Evolutionary conservation across 2,329 filamentous ascomycete species (phyloP).

Genomic region (Ustulina deusta): DNA sequence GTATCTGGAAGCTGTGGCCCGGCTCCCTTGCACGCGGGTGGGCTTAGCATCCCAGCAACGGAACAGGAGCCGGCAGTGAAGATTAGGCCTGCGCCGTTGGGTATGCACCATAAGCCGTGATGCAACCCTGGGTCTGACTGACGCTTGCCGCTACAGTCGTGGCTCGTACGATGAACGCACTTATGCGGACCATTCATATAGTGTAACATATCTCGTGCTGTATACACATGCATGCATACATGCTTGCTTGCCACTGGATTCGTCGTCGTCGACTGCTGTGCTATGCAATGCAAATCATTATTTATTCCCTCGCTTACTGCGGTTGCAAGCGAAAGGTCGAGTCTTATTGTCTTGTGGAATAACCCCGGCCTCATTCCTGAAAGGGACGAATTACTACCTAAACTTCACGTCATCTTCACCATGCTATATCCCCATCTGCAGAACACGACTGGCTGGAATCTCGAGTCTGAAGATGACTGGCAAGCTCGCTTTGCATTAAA

Average conservation of each 20-base stretch:
- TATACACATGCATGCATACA: constrained; percentile 19
- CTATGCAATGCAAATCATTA: constrained; percentile 34
- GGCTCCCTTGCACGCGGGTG: constrained; percentile 33
- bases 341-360: background rate
- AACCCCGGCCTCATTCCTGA: constrained; percentile 5
- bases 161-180: constrained; percentile 29
- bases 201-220: constrained; percentile 22
- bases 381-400: constrained; percentile 5
- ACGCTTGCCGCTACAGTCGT: constrained; percentile 17
- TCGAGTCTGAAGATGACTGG: background rate
- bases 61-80: constrained; percentile 38
- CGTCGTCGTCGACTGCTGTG: constrained; percentile 24
- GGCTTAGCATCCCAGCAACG: constrained; percentile 38
- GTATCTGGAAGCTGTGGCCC: constrained; percentile 18
- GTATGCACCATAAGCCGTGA: constrained; percentile 27
- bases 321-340: constrained; percentile 17
- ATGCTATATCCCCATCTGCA: background rate
- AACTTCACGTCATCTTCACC: constrained; percentile 19
- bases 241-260: constrained; percentile 22
- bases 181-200: constrained; percentile 30
- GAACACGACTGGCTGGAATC: constrained; percentile 7
- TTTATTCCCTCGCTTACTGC: constrained; percentile 33
- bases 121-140: constrained; percentile 29
- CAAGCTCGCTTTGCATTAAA: constrained; percentile 12
- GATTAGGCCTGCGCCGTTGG: constrained; percentile 23